Percentiles rank a stretch among this genome's conserved stretches.
Evolutionary conservation across 306 rosid species (phyloP).

Genomic region (Pterocarpus santalinus): DNA sequence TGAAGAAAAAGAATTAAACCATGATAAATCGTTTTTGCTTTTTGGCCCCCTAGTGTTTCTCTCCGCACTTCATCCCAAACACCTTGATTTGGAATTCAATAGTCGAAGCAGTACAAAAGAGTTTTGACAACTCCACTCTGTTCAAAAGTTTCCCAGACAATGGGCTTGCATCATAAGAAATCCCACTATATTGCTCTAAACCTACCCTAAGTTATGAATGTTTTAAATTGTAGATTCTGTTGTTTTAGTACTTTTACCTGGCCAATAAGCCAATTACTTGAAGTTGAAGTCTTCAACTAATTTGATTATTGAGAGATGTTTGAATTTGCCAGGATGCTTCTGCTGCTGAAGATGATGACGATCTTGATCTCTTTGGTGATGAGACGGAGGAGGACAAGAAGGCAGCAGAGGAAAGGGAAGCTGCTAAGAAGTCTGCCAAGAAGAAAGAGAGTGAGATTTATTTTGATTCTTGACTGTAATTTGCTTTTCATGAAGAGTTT

Average conservation of each 20-base stretch:
- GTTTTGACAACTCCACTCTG: background rate
- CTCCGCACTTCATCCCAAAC: background rate
- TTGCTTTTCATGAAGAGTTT: conserved; percentile 5
- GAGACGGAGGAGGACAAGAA: conserved; percentile 95
- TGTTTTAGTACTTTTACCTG: background rate
- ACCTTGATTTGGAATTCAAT: background rate
- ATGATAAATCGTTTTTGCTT: background rate
- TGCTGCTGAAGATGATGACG: conserved; percentile 75
- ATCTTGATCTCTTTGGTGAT: conserved; percentile 90
- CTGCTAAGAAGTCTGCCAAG: conserved; percentile 80
- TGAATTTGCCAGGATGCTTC: conserved; percentile 63
- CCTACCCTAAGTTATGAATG: background rate
- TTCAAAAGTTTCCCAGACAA: background rate
- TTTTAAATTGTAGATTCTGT: background rate
- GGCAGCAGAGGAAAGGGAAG: conserved; percentile 85
- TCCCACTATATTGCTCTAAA: background rate
- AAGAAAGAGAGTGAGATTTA: conserved; percentile 85
- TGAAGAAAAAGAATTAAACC: too few species aligned
- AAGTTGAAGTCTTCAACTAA: background rate
- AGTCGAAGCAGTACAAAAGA: background rate
- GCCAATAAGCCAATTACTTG: background rate
- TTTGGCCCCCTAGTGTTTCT: background rate
- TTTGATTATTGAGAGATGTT: background rate
- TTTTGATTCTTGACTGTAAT: background rate
- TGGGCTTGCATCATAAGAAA: conserved; percentile 2